A percentile compares a stretch with the other conserved stretches of the same genome.
Conservation (phyloP, 2,329 filamentous ascomycete species). For the Apiospora saccharicola region DNA sequence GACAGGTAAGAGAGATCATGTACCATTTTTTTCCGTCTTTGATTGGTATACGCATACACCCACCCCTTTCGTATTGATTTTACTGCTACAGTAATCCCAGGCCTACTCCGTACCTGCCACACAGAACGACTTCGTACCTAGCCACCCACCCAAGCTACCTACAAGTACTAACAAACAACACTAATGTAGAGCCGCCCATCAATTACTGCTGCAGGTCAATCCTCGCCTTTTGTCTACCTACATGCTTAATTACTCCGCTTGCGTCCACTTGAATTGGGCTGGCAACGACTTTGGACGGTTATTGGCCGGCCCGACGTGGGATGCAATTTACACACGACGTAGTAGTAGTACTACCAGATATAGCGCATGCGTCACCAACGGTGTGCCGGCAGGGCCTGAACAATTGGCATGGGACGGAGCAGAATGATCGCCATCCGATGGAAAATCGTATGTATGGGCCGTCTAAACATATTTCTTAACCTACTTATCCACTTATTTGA, state of each 20-base stretch:
- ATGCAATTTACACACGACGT: conserved; percentile 10
- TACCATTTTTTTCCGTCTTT: not conserved
- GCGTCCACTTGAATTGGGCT: not conserved
- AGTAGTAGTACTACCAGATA: conserved; percentile 8
- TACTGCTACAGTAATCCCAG: too few relatives aligned
- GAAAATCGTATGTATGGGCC: not conserved
- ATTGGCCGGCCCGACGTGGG: not conserved
- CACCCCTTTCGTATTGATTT: not conserved
- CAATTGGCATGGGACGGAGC: not conserved
- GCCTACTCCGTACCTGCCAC: too few relatives aligned
- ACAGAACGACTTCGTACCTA: too few relatives aligned
- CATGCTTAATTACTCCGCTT: not conserved
- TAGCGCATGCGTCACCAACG: conserved; percentile 10
- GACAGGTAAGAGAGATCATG: conserved; percentile 16
- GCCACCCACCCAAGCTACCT: too few relatives aligned
- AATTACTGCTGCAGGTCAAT: not conserved
- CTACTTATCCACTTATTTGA: not conserved
- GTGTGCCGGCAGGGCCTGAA: not conserved
- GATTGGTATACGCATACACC: not conserved
- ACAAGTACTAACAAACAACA: not conserved
- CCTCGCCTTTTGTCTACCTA: not conserved
- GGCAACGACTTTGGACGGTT: not conserved
- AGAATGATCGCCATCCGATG: not conserved
- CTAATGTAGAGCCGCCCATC: not conserved
- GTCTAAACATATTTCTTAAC: not conserved